Conservation (phyloP, 768 basidiomycete genomes). For the Rhodotorula taiwanensis region DNA sequence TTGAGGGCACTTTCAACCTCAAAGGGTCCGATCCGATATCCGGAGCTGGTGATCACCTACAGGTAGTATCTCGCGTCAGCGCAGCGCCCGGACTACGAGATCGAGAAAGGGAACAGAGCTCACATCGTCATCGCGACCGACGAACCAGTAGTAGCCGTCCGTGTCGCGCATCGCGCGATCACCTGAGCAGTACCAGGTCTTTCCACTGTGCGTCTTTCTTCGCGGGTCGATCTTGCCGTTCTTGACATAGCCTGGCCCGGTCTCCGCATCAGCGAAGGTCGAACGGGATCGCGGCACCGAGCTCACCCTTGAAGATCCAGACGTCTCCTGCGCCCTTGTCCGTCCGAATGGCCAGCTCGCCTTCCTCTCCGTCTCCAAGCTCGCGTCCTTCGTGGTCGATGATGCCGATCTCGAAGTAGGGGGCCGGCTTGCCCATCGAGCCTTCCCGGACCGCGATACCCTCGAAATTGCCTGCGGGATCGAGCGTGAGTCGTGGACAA, state of each 20-base stretch:
- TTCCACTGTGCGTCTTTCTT: slow-evolving; percentile 12
- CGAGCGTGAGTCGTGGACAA: too few species aligned
- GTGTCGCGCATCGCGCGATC: slow-evolving; percentile 22
- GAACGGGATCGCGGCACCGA: too few species aligned
- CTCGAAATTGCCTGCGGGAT: not conserved
- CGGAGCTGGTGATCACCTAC: slow-evolving; percentile 23
- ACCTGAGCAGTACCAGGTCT: slow-evolving; percentile 32
- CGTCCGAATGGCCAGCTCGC: slow-evolving; percentile 17
- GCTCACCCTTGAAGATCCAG: slow-evolving; percentile 36
- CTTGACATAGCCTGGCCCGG: slow-evolving; percentile 19
- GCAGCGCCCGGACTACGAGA: not conserved
- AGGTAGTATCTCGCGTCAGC: not conserved
- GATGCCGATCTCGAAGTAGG: slow-evolving; percentile 20
- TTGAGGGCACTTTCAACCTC: slow-evolving; percentile 35
- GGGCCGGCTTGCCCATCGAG: slow-evolving; percentile 21
- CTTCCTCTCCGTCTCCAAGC: slow-evolving; percentile 20
- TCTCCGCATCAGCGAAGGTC: not conserved
- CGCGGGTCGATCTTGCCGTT: slow-evolving; percentile 34
- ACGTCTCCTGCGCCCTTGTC: slow-evolving; percentile 15
- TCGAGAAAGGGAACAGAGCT: not conserved
- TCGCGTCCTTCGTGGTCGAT: slow-evolving; percentile 21
- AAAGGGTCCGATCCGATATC: slow-evolving; percentile 34
- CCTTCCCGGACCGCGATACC: slow-evolving; percentile 19
- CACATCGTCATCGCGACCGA: slow-evolving; percentile 33
- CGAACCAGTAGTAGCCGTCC: slow-evolving; percentile 35